Base-by-base conservation (phyloP, 2,329 filamentous ascomycete genomes). In the Verticillium klebahnii region DNA sequence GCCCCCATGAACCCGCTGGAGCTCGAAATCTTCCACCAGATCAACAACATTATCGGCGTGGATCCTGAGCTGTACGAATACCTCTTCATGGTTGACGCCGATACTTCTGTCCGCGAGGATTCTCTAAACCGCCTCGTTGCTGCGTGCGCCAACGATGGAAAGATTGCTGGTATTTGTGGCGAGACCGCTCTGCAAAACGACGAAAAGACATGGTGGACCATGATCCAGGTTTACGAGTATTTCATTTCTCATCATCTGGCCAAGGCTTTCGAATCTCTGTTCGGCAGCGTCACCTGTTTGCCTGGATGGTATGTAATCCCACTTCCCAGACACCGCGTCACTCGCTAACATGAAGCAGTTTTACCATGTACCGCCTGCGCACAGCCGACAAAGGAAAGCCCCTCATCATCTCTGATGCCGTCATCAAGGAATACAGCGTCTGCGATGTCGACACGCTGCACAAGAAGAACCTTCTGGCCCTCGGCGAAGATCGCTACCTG, bases 171-270 rank as follows among this genome's bases (percentile, higher is more conserved):
- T 78, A 97, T 98, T 65, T 99, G 95, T 74, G 95, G 95, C 73
- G 95, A 99, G 75, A 99, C 95, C 1, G 95, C 89, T 75, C 82
- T 99, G 70, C 91, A 97, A 74, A 99, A 99, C 71, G 94, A 97
- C 74, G 92, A 97, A 70, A 85, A 89, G 67, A 93, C 89, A 70
- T 98, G 93, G 93, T 97, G 92, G 92, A 99, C 95, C 14, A 99
- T 99, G 95, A 99, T 99, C 71, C 95, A 99, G 75, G 95, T 99
- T 67, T 99, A 99, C 79, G 95, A 99, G 76, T 99, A 99, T 82
- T 99, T 93, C 76, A 99, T 99, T 72, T 98, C 95, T 34, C 95
- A 99, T 82, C 91, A 99, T 77, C 80, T 99, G 74, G 84, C 95
- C 60, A 99, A 99, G 80, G 92, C 95, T 65, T 99, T 99, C 73